These are phyloP conservation scores for Exserohilum rostratum DNA, from an alignment of 2,329 filamentous ascomycete genomes.

Conservation along the genomic window DNA sequence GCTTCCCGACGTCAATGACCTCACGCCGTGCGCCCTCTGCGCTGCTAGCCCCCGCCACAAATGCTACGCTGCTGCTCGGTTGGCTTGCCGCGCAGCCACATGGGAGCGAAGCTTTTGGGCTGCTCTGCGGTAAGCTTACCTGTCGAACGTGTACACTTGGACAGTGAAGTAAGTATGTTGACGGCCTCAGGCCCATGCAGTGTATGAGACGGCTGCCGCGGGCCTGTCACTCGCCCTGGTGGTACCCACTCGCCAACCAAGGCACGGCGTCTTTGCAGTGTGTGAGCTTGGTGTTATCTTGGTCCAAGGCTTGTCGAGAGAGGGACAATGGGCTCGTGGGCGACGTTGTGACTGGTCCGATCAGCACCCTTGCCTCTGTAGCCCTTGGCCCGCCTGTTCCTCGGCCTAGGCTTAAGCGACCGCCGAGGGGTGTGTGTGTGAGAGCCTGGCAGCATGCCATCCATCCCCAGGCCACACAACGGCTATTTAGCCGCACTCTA, in stretches of 20 bases:
- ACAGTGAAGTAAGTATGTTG: too few species aligned
- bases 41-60: constrained; percentile 8
- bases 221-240: neutral
- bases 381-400: constrained; percentile 6
- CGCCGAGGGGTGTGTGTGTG: neutral
- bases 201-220: neutral
- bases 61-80: constrained; percentile 8
- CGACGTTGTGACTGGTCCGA: constrained; percentile 5
- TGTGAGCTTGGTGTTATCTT: constrained; percentile 5
- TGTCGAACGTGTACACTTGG: too few species aligned
- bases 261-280: neutral
- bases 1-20: constrained; percentile 12
- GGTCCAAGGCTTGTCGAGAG: constrained; percentile 4
- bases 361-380: constrained; percentile 5
- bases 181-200: neutral
- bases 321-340: neutral
- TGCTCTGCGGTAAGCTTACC: too few species aligned
- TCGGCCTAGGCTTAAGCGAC: constrained; percentile 4
- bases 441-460: neutral
- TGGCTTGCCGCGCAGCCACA: constrained; percentile 1
- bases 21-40: neutral
- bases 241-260: neutral
- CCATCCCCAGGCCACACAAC: constrained; percentile 1
- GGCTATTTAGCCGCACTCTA: constrained; percentile 2
- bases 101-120: neutral